Base-by-base conservation (phyloP, 805 yeast species). In the Hanseniaspora lachancei region DNA sequence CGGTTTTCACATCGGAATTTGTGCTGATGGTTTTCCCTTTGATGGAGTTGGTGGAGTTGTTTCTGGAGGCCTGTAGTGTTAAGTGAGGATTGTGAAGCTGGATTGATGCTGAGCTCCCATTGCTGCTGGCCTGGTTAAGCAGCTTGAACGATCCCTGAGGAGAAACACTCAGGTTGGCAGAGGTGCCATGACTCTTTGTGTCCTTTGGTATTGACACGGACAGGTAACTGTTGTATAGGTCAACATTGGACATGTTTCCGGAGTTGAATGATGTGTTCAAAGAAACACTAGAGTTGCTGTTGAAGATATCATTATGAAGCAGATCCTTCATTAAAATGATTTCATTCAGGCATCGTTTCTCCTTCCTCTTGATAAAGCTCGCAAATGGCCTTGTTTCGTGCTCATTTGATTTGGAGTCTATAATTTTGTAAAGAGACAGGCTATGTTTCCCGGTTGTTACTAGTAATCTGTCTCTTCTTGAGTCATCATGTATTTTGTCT, bases 1-100 rank as follows among this genome's bases (percentile, higher is more conserved):
- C 71, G 6, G 70, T 60, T 49, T 68, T 68, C 5, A 68, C 69
- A 57, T 68, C 71, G 2, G 70, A 68, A 43, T 65, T 67, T 1
- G 68, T 66, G 42, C 69, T 65, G 9, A 67, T 57, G 50, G 65
- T 62, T n/a, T 59, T 57, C n/a, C 62, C 62, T 21, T 62, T 52
- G 9, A 52, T 21, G 4, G 55, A 52, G 6, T 40, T 35, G 7
- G 55, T 38, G 60, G 16, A 59, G 57, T 55, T 66, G 55, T 49
- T 63, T 61, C 47, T 59, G 57, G 39, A 59, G 7, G 38, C 16
- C 42, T 52, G 57, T 12, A 54, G 59, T 16, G 57, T 16, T 41
- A 46, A 5, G 20, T 49, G 57, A 8, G 47, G 54, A 35, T 32
- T 47, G 21, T 29, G 53, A 29, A 24, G 53, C 10, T 24, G 54